Evolutionary conservation across 2,329 filamentous ascomycete species (phyloP).

Genomic region (Sclerotinia nivalis): DNA sequence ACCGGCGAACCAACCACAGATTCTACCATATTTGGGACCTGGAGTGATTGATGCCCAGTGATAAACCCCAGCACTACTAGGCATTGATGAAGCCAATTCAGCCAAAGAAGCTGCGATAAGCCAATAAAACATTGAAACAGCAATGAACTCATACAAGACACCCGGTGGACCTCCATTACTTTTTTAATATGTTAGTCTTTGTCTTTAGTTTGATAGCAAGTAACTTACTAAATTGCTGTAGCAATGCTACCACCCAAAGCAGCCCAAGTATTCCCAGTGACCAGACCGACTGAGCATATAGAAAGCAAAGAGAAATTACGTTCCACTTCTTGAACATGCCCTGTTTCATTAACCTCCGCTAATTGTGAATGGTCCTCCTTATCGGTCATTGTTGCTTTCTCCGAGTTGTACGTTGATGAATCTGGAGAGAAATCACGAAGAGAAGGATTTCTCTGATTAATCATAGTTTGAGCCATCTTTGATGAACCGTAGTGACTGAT

Average conservation of each 20-base stretch:
- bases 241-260: constrained; percentile 51
- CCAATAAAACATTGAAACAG: constrained; percentile 52
- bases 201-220: not conserved
- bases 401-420: constrained; percentile 22
- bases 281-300: constrained; percentile 49
- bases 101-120: constrained; percentile 53
- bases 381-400: constrained; percentile 24
- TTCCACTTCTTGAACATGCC: constrained; percentile 53
- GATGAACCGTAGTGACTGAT: not conserved
- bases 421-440: not conserved
- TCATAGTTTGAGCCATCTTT: not conserved
- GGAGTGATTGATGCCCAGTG: constrained; percentile 55
- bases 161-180: constrained; percentile 63
- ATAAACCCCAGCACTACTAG: constrained; percentile 46
- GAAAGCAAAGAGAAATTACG: constrained; percentile 51
- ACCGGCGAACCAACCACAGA: constrained; percentile 52
- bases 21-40: constrained; percentile 48
- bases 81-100: constrained; percentile 38
- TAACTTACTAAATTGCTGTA: constrained; percentile 33
- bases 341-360: constrained; percentile 48
- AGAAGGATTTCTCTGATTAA: not conserved
- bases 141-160: constrained; percentile 62
- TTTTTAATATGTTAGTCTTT: constrained; percentile 45
- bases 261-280: constrained; percentile 48
- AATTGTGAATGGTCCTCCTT: constrained; percentile 20